These are phyloP conservation scores for Aspergillus panamensis DNA, from an alignment of 495 filamentous ascomycete genomes.

Conservation along the genomic window DNA sequence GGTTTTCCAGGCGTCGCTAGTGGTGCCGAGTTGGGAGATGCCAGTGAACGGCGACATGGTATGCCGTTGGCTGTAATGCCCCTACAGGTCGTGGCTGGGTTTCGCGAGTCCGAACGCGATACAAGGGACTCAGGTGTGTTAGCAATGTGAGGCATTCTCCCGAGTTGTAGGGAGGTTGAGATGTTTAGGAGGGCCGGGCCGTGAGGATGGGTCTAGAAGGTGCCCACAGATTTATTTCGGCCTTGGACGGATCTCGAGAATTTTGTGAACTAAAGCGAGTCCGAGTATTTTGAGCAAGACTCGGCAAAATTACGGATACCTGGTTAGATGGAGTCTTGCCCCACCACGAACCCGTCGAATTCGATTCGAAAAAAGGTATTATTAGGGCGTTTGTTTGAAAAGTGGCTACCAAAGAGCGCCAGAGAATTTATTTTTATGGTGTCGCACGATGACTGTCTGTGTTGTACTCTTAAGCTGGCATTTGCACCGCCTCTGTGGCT, in stretches of 20 bases:
- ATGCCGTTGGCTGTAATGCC: slow-evolving; percentile 75
- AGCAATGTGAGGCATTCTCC: slow-evolving; percentile 68
- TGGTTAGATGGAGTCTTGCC: too few relatives aligned
- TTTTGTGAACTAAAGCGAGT: too few relatives aligned
- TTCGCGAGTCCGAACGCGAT: slow-evolving; percentile 73
- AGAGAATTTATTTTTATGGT: not conserved
- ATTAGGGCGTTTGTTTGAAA: slow-evolving; percentile 2
- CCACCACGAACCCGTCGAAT: too few relatives aligned
- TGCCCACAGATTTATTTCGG: too few relatives aligned
- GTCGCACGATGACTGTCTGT: not conserved
- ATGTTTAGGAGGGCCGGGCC: not conserved
- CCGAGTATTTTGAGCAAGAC: too few relatives aligned
- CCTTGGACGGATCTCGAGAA: too few relatives aligned
- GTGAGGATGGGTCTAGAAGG: too few relatives aligned
- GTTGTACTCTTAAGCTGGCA: slow-evolving; percentile 19
- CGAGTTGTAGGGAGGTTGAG: not conserved
- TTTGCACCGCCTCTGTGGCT: slow-evolving; percentile 32
- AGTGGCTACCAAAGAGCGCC: not conserved
- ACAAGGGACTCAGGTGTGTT: slow-evolving; percentile 83
- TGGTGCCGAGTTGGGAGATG: slow-evolving; percentile 37
- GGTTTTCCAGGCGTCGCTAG: slow-evolving; percentile 34
- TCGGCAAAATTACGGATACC: too few relatives aligned
- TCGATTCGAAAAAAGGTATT: too few relatives aligned
- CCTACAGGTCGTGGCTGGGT: slow-evolving; percentile 80
- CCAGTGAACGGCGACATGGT: slow-evolving; percentile 70